A percentile compares a stretch with the other conserved stretches of the same genome.
Conservation (phyloP, 1,284 basidiomycete genomes). For the Cryptococcus floricola region DNA sequence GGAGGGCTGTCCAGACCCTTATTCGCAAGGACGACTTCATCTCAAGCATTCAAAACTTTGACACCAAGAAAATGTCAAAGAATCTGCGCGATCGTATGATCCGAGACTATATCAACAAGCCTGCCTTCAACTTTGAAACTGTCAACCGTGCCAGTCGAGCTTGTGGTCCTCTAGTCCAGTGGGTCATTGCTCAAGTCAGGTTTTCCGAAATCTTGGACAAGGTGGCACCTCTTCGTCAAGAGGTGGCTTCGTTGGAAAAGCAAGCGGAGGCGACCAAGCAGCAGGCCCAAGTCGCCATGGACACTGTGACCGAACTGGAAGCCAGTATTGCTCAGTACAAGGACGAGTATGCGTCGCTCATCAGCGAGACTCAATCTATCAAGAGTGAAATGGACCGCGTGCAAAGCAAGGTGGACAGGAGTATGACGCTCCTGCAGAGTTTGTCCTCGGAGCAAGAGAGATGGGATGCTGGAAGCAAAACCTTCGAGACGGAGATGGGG, state of each 20-base stretch:
- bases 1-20: slow-evolving; percentile 94
- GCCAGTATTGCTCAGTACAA: slow-evolving; percentile 91
- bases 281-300: slow-evolving; percentile 81
- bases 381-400: slow-evolving; percentile 98
- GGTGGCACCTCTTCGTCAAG: slow-evolving; percentile 92
- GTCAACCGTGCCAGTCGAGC: slow-evolving; percentile 95
- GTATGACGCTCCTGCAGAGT: slow-evolving; percentile 91
- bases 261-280: slow-evolving; percentile 91
- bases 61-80: slow-evolving; percentile 91
- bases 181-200: slow-evolving; percentile 94
- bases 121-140: slow-evolving; percentile 90
- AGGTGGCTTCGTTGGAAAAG: slow-evolving; percentile 86
- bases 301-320: slow-evolving; percentile 91
- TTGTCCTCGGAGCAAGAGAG: slow-evolving; percentile 90
- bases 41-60: slow-evolving; percentile 92
- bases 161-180: slow-evolving; percentile 96
- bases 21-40: slow-evolving; percentile 98
- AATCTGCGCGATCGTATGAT: slow-evolving; percentile 87
- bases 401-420: slow-evolving; percentile 92
- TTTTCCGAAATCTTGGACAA: slow-evolving; percentile 98
- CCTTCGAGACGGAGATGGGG: slow-evolving; percentile 97
- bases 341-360: slow-evolving; percentile 93
- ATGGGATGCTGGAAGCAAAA: slow-evolving; percentile 93
- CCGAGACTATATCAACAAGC: slow-evolving; percentile 84
- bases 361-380: slow-evolving; percentile 96